A percentile compares a stretch with the other conserved stretches of the same genome.
Evolutionary conservation across 257 asterid genomes (phyloP).

Genomic region (Gentiana macrophylla): DNA sequence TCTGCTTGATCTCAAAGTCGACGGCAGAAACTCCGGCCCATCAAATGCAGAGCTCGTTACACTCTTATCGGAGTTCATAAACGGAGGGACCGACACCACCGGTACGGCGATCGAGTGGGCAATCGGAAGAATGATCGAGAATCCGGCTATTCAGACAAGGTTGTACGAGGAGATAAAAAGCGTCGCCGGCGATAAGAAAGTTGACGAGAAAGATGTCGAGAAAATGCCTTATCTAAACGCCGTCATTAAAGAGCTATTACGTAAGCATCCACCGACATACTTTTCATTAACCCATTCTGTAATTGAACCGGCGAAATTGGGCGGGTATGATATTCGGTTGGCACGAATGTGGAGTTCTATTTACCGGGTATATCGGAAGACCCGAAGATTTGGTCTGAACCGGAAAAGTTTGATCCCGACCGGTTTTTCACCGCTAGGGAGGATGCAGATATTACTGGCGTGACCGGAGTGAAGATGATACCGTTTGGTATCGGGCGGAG

Average conservation of each 20-base stretch:
- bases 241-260: conserved; percentile 59
- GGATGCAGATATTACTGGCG: conserved; percentile 81
- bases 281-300: conserved; percentile 63
- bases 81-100: conserved; percentile 95
- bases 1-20: conserved; percentile 53
- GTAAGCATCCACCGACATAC: conserved; percentile 88
- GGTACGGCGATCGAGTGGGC: conserved; percentile 92
- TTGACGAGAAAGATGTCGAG: conserved; percentile 67
- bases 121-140: conserved; percentile 57
- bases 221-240: conserved; percentile 75
- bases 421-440: conserved; percentile 53
- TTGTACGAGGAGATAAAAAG: conserved; percentile 51
- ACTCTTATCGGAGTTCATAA: conserved; percentile 66
- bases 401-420: conserved; percentile 74
- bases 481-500: conserved; percentile 88
- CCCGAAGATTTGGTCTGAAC: conserved; percentile 66
- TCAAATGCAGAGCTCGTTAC: conserved; percentile 58
- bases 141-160: conserved; percentile 48
- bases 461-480: conserved; percentile 58
- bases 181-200: conserved; percentile 39
- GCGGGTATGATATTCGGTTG: conserved; percentile 69
- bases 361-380: conserved; percentile 59
- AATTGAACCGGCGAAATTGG: conserved; percentile 56
- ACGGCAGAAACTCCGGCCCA: conserved; percentile 61
- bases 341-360: conserved; percentile 51